A percentile compares a stretch with the other conserved stretches of the same genome.
phyloP scores from a whole-genome alignment of 176 grass and related monocot genomes.

The Tuctoria greenei region DNA sequence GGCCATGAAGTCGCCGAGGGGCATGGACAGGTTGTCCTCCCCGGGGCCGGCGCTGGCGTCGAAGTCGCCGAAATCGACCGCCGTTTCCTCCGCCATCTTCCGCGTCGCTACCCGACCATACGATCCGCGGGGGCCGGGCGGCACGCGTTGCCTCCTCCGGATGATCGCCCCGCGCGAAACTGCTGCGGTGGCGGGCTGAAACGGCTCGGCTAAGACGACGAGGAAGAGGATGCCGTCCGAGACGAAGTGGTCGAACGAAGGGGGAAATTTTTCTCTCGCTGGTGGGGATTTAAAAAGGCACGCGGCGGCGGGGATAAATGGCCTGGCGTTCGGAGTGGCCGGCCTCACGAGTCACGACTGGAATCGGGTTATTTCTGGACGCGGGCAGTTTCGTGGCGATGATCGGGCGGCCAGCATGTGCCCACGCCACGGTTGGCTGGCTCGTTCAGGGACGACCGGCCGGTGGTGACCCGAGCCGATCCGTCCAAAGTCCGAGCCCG shows the following conservation, averaged over 20 bases:
- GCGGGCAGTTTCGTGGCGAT: constrained; percentile 19
- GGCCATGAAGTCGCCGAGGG: constrained; percentile 52
- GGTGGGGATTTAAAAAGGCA: constrained; percentile 21
- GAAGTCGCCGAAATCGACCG: constrained; percentile 28
- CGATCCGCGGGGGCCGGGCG: constrained; percentile 26
- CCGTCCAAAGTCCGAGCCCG: neutral
- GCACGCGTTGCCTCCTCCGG: constrained; percentile 18
- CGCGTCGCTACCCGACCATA: constrained; percentile 45
- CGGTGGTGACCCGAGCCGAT: neutral
- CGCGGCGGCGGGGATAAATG: constrained; percentile 7
- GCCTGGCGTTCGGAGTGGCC: neutral
- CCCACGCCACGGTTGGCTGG: constrained; percentile 27
- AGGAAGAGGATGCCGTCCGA: constrained; percentile 32
- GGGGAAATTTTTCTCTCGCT: constrained; percentile 22
- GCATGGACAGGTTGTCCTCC: constrained; percentile 72
- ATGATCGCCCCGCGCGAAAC: constrained; percentile 1
- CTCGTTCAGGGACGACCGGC: neutral
- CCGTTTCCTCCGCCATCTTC: constrained; percentile 56
- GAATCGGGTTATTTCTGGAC: constrained; percentile 20
- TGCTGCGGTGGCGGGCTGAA: constrained; percentile 1
- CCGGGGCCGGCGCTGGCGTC: neutral
- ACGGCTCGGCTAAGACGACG: neutral
- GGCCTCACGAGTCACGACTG: neutral
- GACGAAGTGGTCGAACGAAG: constrained; percentile 41
- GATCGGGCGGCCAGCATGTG: constrained; percentile 26